Evolutionary conservation across 2,329 filamentous ascomycete species (phyloP).

Genomic region (Sporothrix schenckii): DNA sequence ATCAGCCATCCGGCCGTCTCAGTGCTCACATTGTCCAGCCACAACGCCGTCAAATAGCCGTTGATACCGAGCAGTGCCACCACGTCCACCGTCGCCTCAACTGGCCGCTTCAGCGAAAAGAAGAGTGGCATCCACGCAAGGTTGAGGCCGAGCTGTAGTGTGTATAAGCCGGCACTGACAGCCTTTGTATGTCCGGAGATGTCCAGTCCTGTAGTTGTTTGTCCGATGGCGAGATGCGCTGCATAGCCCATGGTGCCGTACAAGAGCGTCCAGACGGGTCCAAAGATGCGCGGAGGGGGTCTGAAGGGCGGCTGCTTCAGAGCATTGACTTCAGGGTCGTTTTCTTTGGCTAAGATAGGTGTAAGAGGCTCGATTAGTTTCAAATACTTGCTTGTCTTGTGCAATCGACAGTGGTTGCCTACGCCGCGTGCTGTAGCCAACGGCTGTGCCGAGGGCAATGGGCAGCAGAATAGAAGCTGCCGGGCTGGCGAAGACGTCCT

Average conservation of each 20-base stretch:
- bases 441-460: slow-evolving; percentile 69
- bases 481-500: slow-evolving; percentile 69
- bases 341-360: slow-evolving; percentile 22
- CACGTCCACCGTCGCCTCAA: slow-evolving; percentile 75
- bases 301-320: slow-evolving; percentile 68
- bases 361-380: not conserved
- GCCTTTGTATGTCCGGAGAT: slow-evolving; percentile 61
- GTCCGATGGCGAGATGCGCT: slow-evolving; percentile 73
- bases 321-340: slow-evolving; percentile 26
- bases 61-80: slow-evolving; percentile 71
- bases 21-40: slow-evolving; percentile 46
- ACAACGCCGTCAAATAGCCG: slow-evolving; percentile 73
- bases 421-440: slow-evolving; percentile 71
- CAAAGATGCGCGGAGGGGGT: slow-evolving; percentile 65
- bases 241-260: slow-evolving; percentile 86
- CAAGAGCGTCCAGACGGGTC: slow-evolving; percentile 67
- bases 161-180: slow-evolving; percentile 78
- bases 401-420: slow-evolving; percentile 41
- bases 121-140: slow-evolving; percentile 91
- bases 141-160: slow-evolving; percentile 82
- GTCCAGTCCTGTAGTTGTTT: slow-evolving; percentile 61
- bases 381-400: too few species aligned
- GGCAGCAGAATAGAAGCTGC: slow-evolving; percentile 76
- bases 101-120: slow-evolving; percentile 74
- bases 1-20: slow-evolving; percentile 70